phyloP scores from a whole-genome alignment of 2,329 filamentous ascomycete genomes.

The Aspergillus carbonarius region DNA sequence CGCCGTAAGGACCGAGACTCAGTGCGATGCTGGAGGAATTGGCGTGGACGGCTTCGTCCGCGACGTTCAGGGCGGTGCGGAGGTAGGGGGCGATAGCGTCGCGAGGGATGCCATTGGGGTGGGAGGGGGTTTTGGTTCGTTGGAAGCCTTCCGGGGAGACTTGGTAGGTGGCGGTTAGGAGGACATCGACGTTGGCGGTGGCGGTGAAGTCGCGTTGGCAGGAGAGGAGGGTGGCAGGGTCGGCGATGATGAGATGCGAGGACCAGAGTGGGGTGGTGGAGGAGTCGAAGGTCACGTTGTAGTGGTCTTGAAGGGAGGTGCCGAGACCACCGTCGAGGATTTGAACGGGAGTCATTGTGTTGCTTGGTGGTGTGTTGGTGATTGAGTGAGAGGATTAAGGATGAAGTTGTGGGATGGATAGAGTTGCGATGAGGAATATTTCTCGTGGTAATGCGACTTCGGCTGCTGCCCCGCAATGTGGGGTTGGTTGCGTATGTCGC shows the following conservation, averaged over 20 bases:
- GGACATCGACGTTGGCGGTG: constrained; percentile 58
- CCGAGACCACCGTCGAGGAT: constrained; percentile 68
- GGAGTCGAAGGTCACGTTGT: constrained; percentile 52
- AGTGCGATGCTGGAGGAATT: constrained; percentile 45
- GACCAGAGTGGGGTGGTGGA: constrained; percentile 63
- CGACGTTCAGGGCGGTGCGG: constrained; percentile 39
- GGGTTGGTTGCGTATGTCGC: background rate
- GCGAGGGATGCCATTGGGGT: constrained; percentile 46
- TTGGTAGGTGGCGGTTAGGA: constrained; percentile 69
- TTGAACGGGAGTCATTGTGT: constrained; percentile 25
- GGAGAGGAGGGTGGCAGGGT: constrained; percentile 51
- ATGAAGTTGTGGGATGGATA: constrained; percentile 22
- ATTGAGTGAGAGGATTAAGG: background rate
- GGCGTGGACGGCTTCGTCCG: constrained; percentile 30
- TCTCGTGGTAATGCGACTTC: background rate
- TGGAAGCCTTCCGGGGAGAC: constrained; percentile 58
- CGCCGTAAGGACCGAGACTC: constrained; percentile 66
- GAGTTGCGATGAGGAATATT: background rate
- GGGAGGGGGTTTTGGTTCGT: constrained; percentile 46
- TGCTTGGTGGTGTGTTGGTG: background rate
- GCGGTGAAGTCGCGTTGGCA: constrained; percentile 58
- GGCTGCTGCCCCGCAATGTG: background rate
- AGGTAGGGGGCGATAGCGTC: constrained; percentile 45
- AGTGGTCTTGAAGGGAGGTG: constrained; percentile 62
- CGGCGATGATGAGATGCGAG: constrained; percentile 61